Evolutionary conservation across 805 yeast genomes (phyloP).

Genomic region (Barnettozyma siamensis): DNA sequence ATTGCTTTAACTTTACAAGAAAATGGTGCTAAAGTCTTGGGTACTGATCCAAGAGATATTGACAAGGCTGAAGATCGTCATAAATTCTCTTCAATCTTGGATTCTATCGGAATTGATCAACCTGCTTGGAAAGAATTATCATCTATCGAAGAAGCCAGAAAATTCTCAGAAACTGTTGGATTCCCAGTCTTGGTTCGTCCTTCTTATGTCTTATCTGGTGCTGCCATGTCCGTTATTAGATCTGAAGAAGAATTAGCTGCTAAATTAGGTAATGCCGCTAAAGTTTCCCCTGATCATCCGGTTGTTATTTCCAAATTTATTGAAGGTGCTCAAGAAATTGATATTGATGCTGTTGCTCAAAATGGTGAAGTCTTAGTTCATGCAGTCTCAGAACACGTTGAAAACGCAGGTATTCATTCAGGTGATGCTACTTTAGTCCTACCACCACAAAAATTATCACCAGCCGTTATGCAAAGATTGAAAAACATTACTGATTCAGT

Average conservation of each 20-base stretch:
- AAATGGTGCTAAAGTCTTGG: slow-evolving; percentile 82
- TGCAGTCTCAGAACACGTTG: slow-evolving; percentile 96
- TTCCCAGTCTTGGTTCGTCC: slow-evolving; percentile 98
- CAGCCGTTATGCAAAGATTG: slow-evolving; percentile 60
- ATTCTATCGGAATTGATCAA: slow-evolving; percentile 89
- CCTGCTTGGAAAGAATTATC: slow-evolving; percentile 97
- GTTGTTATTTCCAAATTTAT: slow-evolving; percentile 96
- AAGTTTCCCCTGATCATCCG: slow-evolving; percentile 93
- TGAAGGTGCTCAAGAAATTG: slow-evolving; percentile 94
- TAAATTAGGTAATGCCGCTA: slow-evolving; percentile 81
- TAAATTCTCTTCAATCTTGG: slow-evolving; percentile 91
- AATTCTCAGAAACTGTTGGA: slow-evolving; percentile 78
- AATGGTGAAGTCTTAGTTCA: slow-evolving; percentile 87
- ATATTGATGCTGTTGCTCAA: slow-evolving; percentile 92
- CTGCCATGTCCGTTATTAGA: slow-evolving; percentile 94
- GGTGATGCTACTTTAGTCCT: slow-evolving; percentile 96
- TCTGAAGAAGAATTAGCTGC: slow-evolving; percentile 72
- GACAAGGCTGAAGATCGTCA: slow-evolving; percentile 98
- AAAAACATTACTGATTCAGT: slow-evolving; percentile 90
- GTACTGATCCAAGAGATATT: slow-evolving; percentile 91
- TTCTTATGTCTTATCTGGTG: slow-evolving; percentile 94
- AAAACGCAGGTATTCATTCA: slow-evolving; percentile 97
- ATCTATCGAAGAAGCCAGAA: slow-evolving; percentile 77
- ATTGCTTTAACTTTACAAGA: slow-evolving; percentile 81
- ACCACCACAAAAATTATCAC: slow-evolving; percentile 81